Base-by-base conservation (phyloP, 1,139 yeast genomes). In the Magnusiomyces starmeri region DNA sequence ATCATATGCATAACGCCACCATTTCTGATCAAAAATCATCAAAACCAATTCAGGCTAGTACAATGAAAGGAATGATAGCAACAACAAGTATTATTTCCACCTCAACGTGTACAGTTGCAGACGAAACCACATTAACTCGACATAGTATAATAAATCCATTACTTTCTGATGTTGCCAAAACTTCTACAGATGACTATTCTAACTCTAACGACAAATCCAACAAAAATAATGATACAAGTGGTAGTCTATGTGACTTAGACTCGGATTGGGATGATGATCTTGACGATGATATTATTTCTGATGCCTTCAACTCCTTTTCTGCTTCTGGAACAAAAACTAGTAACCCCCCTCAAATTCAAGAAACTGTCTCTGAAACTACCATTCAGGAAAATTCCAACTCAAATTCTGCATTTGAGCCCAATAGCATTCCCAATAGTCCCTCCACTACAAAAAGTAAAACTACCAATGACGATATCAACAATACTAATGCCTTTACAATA, bases 211-310 rank as follows among this genome's bases (percentile, higher is more conserved):
- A 27, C 32, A 9, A 27, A 27, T 27, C 4, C 4, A 32, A 32
- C n/a, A 10, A 32, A 32, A 32, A 32, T 6, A 18, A 32, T 32
- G 12, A 7, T 27, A 32, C 12, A 32, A 6, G n/a, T 4, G 4
- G 8, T 10, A 4, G 18, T 4, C 6, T 14, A 14, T 6, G 12
- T 4, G 12, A 32, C n/a, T 21, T 18, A 42, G 10, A 6, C 14
- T 21, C 27, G 4, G 47, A 44, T 32, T 44, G 20, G 27, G 41
- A 46, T 24, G 29, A 34, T 46, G 43, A 35, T 10, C 24, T 35
- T 22, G 42, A 34, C 14, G 29, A 21, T 24, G 34, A 35, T 7
- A 10, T 20, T 22, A 18, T 22, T 34, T n/a, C 12, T 6, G 43
- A 46, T 12, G 48, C 14, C 10, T 34, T 35, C n/a, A 37, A 16